Evolutionary conservation across 2,329 filamentous ascomycete genomes (phyloP).

Genomic region (Eutypa lata): DNA sequence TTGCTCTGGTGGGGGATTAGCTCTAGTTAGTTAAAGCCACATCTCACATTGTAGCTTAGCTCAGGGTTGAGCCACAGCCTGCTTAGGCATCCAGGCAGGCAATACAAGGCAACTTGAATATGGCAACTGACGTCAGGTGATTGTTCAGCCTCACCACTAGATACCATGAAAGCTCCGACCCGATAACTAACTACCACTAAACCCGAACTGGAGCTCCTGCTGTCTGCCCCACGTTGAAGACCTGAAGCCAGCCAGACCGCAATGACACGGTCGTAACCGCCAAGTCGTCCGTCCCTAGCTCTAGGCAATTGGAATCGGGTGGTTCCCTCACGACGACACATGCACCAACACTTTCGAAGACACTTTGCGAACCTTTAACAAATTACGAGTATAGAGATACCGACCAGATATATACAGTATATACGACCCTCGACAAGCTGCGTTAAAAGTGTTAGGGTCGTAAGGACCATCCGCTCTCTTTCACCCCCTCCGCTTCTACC

Average conservation of each 20-base stretch:
- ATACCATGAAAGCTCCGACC: background rate
- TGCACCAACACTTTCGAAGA: background rate
- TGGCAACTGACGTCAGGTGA: conserved; percentile 18
- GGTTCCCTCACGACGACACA: background rate
- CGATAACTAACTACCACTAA: background rate
- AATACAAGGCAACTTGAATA: background rate
- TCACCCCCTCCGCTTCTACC: background rate
- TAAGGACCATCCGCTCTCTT: conserved; percentile 5
- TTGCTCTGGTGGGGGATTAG: no score
- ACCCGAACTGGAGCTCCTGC: background rate
- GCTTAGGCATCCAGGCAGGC: no score
- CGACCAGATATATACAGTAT: background rate
- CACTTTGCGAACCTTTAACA: background rate
- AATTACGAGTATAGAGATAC: background rate
- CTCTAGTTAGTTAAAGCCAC: background rate
- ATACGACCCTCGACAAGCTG: background rate
- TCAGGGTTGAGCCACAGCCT: no score
- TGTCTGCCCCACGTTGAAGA: background rate
- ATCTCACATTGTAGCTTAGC: background rate
- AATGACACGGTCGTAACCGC: background rate
- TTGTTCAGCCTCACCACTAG: background rate
- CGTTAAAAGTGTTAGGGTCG: conserved; percentile 1
- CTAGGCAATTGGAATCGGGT: background rate
- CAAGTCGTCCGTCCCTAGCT: background rate
- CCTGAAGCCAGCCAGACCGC: background rate